Evolutionary conservation across 495 filamentous ascomycete species (phyloP).

Genomic region (Recurvomyces mirabilis): DNA sequence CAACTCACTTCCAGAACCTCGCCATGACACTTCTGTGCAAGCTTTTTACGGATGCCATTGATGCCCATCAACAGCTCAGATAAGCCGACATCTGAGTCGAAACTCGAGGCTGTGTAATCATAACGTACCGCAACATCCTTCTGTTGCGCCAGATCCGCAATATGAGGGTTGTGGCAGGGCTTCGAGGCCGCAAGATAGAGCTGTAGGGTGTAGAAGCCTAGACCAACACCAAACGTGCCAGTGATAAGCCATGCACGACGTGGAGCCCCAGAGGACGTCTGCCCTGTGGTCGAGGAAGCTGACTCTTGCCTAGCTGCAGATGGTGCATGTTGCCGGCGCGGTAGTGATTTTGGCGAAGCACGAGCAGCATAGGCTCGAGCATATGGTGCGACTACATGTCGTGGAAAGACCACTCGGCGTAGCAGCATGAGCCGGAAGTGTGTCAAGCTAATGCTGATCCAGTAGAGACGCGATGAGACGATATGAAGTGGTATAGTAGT

Average conservation of each 20-base stretch:
- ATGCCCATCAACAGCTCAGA: conserved; percentile 26
- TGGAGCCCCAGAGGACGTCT: too few relatives aligned
- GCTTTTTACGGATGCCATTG: conserved; percentile 41
- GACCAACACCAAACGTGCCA: conserved; percentile 15
- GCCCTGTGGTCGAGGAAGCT: too few relatives aligned
- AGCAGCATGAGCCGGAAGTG: too few relatives aligned
- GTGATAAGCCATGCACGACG: too few relatives aligned
- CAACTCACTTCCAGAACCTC: conserved; percentile 82
- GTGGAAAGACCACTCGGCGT: too few relatives aligned
- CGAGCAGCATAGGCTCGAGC: too few relatives aligned
- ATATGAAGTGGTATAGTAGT: too few relatives aligned
- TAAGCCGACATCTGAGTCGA: conserved; percentile 27
- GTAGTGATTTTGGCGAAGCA: neutral
- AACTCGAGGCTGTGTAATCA: conserved; percentile 25
- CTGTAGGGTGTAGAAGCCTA: conserved; percentile 23
- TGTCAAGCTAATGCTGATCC: too few relatives aligned
- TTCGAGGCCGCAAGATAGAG: conserved; percentile 20
- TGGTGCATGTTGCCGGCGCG: too few relatives aligned
- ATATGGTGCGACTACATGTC: too few relatives aligned
- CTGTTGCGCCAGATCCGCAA: conserved; percentile 17
- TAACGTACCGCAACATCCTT: conserved; percentile 28
- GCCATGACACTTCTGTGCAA: conserved; percentile 52
- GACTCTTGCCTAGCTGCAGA: too few relatives aligned
- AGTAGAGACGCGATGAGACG: too few relatives aligned
- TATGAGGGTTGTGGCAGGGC: conserved; percentile 5